Evolutionary conservation across 805 yeast genomes (phyloP).

Genomic region (Yamadazyma sp.): DNA sequence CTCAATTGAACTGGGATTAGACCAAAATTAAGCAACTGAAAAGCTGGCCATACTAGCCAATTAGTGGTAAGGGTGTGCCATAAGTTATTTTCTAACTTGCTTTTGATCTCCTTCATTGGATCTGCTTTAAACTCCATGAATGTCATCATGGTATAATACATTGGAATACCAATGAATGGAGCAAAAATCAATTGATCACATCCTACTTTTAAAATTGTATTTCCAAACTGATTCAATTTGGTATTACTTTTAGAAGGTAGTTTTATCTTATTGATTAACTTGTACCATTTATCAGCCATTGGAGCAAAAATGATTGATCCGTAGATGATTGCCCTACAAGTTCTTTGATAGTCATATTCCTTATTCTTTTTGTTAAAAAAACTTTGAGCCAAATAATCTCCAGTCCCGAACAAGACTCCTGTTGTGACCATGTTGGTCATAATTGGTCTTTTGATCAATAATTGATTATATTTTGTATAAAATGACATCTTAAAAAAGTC

Average conservation of each 20-base stretch:
- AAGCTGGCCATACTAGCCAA: slow-evolving; percentile 89
- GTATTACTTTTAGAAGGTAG: slow-evolving; percentile 1
- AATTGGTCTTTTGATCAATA: slow-evolving; percentile 35
- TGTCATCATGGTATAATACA: slow-evolving; percentile 68
- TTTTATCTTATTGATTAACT: slow-evolving; percentile 41
- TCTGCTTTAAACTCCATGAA: slow-evolving; percentile 53
- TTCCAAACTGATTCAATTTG: not conserved
- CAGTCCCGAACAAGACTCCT: slow-evolving; percentile 64
- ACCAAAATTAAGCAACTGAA: slow-evolving; percentile 76
- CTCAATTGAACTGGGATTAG: slow-evolving; percentile 71
- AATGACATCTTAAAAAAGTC: slow-evolving; percentile 1
- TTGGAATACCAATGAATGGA: slow-evolving; percentile 67
- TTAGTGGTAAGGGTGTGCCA: slow-evolving; percentile 68
- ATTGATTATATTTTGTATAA: slow-evolving; percentile 17
- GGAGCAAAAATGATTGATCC: slow-evolving; percentile 78
- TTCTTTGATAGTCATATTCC: slow-evolving; percentile 51
- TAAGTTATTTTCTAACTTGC: slow-evolving; percentile 50
- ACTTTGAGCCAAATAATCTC: slow-evolving; percentile 71
- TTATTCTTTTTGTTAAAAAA: slow-evolving; percentile 24
- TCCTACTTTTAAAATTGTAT: slow-evolving; percentile 45
- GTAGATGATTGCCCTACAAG: slow-evolving; percentile 61
- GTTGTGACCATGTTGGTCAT: slow-evolving; percentile 47
- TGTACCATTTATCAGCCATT: slow-evolving; percentile 71
- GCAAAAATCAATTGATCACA: slow-evolving; percentile 77
- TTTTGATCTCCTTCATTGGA: slow-evolving; percentile 33